Evolutionary conservation across 345 rosid species (phyloP), one percentile per base, ranked within the genome.

Genomic region (Eucalyptus erythrocorys): DNA sequence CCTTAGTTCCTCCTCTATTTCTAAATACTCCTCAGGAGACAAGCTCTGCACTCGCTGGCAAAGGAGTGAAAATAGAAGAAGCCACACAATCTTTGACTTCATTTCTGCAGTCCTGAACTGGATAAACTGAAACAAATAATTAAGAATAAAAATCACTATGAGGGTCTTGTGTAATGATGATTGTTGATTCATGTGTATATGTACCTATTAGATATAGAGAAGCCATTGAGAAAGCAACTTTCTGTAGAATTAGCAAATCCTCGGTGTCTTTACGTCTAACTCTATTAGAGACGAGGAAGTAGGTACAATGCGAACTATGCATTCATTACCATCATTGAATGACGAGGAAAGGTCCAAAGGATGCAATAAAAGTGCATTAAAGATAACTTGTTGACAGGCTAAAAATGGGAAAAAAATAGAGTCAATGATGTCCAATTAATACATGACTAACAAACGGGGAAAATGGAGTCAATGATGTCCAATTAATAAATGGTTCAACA

Each of bases 1-100:
- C 51, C 57, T 82, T 30, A 91, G 89, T 34, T 92, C 89, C 86
- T 86, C 89, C 85, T 92, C 91, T 17, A 92, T 88, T 88, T 91
- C 88, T 32, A 42, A 19, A 87, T 92, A 89, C 85, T 92, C 92
- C 66, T 91, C 89, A n/a, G 47, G 76, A 50, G 91, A 91, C 45
- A 90, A 79, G 50, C 71, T 37, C 81, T 19, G 3, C 43, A 21
- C 14, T 71, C 17, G 34, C 4, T 16, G 24, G 71, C 66, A 24
- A 5, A 50, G 26, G 32, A 88, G 76, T 13, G 40, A 80, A 53
- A 80, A 59, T 32, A 80, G 48, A 43, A 71, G 81, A 34, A 71
- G 45, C 81, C 12, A 37, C 32, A 30, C 49, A 13, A 81, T 48
- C 48, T 88, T 37, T 3, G 81, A 71, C 81, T 71, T 71, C 81